Conservation (phyloP, 805 yeast species). For the Pichia membranifaciens region DNA sequence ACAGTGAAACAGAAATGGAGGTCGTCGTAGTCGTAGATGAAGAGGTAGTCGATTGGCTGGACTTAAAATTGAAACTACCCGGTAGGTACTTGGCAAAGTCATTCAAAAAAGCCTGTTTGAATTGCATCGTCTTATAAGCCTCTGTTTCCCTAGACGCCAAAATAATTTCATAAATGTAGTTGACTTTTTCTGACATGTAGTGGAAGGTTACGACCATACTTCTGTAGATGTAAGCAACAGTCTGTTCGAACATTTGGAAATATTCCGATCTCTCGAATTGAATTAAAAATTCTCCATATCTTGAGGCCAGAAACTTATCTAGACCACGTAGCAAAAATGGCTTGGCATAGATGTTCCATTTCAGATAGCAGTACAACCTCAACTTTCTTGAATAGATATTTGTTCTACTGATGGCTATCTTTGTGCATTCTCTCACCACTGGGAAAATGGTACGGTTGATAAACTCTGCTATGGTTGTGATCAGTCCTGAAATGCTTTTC, state of each 20-base stretch:
- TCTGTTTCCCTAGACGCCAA: constrained; percentile 22
- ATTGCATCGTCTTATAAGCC: constrained; percentile 26
- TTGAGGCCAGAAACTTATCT: constrained; percentile 15
- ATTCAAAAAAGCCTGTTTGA: constrained; percentile 27
- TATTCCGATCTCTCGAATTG: constrained; percentile 11
- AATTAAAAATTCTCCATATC: constrained; percentile 19
- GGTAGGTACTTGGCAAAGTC: constrained; percentile 6
- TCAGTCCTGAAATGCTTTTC: not conserved
- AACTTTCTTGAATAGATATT: constrained; percentile 10
- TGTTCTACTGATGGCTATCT: constrained; percentile 7
- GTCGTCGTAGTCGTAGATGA: not conserved
- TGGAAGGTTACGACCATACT: constrained; percentile 1
- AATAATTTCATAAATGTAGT: constrained; percentile 19
- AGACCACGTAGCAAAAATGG: constrained; percentile 17
- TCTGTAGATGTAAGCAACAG: constrained; percentile 3
- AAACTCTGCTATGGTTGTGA: not conserved
- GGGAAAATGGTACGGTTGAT: constrained; percentile 17
- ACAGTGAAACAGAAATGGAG: not conserved
- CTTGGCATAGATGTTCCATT: constrained; percentile 21
- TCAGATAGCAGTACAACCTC: constrained; percentile 12
- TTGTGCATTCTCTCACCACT: not conserved
- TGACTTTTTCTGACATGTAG: constrained; percentile 12
- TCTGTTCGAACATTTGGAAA: constrained; percentile 4
- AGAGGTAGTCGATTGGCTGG: constrained; percentile 16
- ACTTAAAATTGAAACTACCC: constrained; percentile 9